A percentile compares a stretch with the other conserved stretches of the same genome.
Evolutionary conservation across 1,284 basidiomycete species (phyloP).

Genomic region (Fomitopsis pinicola): DNA sequence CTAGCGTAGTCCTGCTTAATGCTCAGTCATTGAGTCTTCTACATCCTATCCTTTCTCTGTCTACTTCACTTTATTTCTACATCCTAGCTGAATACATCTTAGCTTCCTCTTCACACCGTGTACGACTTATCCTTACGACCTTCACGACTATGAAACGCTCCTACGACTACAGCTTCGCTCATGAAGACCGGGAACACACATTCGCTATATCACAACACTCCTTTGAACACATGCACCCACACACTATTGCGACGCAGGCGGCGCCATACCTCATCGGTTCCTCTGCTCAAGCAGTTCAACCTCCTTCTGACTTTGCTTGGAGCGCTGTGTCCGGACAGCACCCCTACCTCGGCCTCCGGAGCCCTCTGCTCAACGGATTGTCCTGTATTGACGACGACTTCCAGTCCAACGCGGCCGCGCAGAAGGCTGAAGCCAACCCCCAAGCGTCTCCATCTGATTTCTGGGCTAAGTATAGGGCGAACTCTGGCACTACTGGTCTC

Average conservation of each 20-base stretch:
- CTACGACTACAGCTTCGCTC: slow-evolving; percentile 23
- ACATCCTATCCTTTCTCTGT: not conserved
- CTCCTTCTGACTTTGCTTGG: slow-evolving; percentile 2
- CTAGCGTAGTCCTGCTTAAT: not conserved
- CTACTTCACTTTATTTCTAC: not conserved
- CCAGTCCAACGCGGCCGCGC: slow-evolving; percentile 29
- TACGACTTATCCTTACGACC: slow-evolving; percentile 10
- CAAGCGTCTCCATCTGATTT: not conserved
- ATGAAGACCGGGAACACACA: slow-evolving; percentile 1
- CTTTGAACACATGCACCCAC: slow-evolving; percentile 6
- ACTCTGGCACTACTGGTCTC: slow-evolving; percentile 20
- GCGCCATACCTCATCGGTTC: slow-evolving; percentile 6
- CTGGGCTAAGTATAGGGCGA: not conserved
- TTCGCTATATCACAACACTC: slow-evolving; percentile 14
- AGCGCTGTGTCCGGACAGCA: slow-evolving; percentile 2
- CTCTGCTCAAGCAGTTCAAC: not conserved
- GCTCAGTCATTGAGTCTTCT: not conserved
- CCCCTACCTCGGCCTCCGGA: slow-evolving; percentile 13
- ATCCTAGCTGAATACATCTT: not conserved
- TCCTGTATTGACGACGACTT: slow-evolving; percentile 21
- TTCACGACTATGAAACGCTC: slow-evolving; percentile 21
- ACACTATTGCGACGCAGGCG: slow-evolving; percentile 15
- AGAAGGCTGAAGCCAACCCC: not conserved
- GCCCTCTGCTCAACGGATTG: slow-evolving; percentile 10
- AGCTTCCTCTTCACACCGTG: slow-evolving; percentile 9